Evolutionary conservation across 495 filamentous ascomycete species (phyloP).

Genomic region (Penicillium lividum): DNA sequence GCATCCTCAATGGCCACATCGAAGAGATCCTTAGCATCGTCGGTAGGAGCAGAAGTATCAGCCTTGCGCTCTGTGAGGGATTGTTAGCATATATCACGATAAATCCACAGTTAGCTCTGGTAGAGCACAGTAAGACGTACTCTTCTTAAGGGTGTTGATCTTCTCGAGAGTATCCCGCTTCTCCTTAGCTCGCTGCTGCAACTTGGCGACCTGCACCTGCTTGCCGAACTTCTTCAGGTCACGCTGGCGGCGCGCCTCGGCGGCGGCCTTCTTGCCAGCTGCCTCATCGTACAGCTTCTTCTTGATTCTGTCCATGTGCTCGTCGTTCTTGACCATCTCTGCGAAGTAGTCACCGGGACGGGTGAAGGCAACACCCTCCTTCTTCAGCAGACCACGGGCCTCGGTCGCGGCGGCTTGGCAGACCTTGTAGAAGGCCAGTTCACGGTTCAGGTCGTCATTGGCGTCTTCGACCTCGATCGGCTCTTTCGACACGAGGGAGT

Average conservation of each 20-base stretch:
- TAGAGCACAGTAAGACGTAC: constrained; percentile 48
- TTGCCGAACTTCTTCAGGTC: constrained; percentile 99
- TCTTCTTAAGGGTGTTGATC: constrained; percentile 90
- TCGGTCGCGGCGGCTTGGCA: constrained; percentile 73
- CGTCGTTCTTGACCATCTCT: constrained; percentile 97
- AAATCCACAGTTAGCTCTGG: not conserved
- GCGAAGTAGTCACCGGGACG: constrained; percentile 94
- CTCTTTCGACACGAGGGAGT: constrained; percentile 56
- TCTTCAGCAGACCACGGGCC: constrained; percentile 71
- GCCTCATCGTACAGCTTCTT: constrained; percentile 91
- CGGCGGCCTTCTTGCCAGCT: constrained; percentile 84
- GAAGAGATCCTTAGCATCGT: constrained; percentile 83
- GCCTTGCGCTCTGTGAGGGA: constrained; percentile 73
- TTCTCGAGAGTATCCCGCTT: constrained; percentile 91
- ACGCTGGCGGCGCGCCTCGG: constrained; percentile 86
- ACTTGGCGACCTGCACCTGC: constrained; percentile 94
- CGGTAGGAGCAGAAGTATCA: constrained; percentile 61
- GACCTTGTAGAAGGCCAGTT: constrained; percentile 92
- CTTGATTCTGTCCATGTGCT: constrained; percentile 97
- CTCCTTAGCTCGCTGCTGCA: constrained; percentile 87
- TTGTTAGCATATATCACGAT: constrained; percentile 23
- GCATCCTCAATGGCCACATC: constrained; percentile 89
- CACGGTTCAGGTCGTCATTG: constrained; percentile 85
- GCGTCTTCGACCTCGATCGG: constrained; percentile 63
- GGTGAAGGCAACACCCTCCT: constrained; percentile 80